A percentile compares a stretch with the other conserved stretches of the same genome.
Evolutionary conservation across 108 stramenopile species (phyloP).

Genomic region (Cyclostephanos invisitatus): DNA sequence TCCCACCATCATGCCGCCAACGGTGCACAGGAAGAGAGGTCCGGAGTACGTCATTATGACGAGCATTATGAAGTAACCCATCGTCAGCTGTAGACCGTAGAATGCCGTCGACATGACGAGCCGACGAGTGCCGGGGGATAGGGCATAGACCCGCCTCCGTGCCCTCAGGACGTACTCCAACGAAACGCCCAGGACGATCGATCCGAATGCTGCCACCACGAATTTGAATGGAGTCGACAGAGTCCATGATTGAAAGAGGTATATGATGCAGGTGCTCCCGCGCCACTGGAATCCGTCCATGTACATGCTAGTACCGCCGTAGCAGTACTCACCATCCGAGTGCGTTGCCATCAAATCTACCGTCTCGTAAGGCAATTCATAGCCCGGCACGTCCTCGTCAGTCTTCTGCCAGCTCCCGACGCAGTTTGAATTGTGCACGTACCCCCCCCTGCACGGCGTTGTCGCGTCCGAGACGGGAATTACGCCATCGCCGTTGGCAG

Average conservation of each 20-base stretch:
- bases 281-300: constrained; percentile 87
- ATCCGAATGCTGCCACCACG: constrained; percentile 54
- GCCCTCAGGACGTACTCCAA: constrained; percentile 60
- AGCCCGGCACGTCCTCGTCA: constrained; percentile 27
- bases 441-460: constrained; percentile 55
- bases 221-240: constrained; percentile 61
- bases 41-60: constrained; percentile 81
- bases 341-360: neutral
- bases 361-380: constrained; percentile 30
- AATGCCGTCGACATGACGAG: constrained; percentile 55
- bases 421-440: constrained; percentile 60
- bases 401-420: constrained; percentile 66
- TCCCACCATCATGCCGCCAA: constrained; percentile 72
- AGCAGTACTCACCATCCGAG: constrained; percentile 57
- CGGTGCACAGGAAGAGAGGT: constrained; percentile 63
- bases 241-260: constrained; percentile 69
- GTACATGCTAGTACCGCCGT: constrained; percentile 84
- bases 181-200: constrained; percentile 59
- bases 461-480: constrained; percentile 52
- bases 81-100: constrained; percentile 75
- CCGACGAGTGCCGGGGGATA: constrained; percentile 46
- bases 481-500: neutral
- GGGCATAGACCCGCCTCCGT: constrained; percentile 50
- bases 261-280: constrained; percentile 71
- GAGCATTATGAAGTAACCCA: constrained; percentile 86